Evolutionary conservation across 1,284 basidiomycete genomes (phyloP), one percentile per base, ranked within the genome.

Genomic region (Microbotryum lychnidis-dioicae): DNA sequence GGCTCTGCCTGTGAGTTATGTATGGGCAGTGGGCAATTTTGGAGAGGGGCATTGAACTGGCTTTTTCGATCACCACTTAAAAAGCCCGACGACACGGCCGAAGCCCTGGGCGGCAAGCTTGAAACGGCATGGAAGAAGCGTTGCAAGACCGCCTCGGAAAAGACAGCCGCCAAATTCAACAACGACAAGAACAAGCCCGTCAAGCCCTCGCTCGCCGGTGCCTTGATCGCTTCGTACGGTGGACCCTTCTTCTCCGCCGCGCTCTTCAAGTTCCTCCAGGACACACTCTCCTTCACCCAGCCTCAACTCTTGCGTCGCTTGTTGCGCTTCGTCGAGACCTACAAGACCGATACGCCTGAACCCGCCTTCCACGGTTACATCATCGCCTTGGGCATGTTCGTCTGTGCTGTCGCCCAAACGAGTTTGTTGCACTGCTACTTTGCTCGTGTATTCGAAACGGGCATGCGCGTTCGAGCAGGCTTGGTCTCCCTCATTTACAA

Each of bases 401-500:
- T 81, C 23, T 82, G 84, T 0, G 85, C 88, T 6, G 80, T 89
- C 25, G 67, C 80, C 0, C 93, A 94, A 71, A 93, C 89, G 0
- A 56, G 65, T n/a, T 78, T 89, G 56, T 76, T 97, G 61, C 91
- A 97, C 71, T 90, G 94, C 79, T 91, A 91, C 74, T 92, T 91
- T 75, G 85, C 91, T 75, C 78, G 81, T 2, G 84, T 84, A 53
- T 89, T 85, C 72, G 83, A 87, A 70, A 89, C 88, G 18, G 91
- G 91, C 61, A 94, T 96, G 91, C 85, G 91, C 20, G 83, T 96
- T 50, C 85, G 91, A 49, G 87, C 89, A 0, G 91, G 92, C 1
- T 80, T 97, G 23, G 83, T 97, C 45, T 85, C 85, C 0, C 82
- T 83, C 1, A 73, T 73, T 56, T 75, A 71, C 66, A 80, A 85